Evolutionary conservation across 2,329 filamentous ascomycete species (phyloP), one percentile per base, ranked within the genome.

Genomic region (Alternaria incomplexa): DNA sequence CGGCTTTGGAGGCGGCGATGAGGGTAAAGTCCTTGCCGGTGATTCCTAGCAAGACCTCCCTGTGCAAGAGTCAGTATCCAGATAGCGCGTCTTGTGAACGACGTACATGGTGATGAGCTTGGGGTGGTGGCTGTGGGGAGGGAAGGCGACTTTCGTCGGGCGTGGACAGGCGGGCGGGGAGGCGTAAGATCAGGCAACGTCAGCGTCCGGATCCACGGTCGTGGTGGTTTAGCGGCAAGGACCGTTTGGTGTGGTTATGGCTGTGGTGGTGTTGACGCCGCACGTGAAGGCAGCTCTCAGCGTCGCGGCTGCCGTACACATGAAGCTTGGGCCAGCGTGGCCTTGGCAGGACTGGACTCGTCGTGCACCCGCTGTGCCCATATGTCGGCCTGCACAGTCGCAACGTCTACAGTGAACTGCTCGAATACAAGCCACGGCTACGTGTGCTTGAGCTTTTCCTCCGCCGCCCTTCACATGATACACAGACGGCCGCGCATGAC

Each of bases 21-120:
- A 99, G 90, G 85, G 94, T 96, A 83, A 97, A 99, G 88, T 99
- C 96, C 87, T 97, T 97, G 85, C 96, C 96, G 64, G 95, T 97
- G 82, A 99, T 97, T 78, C 96, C 96, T 74, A 99, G 88, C 80
- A 99, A 88, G 81, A 98, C 93, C 89, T 99, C 96, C 96, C 94
- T 98, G 63, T 9, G 46, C 15, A 12, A n/a, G n/a, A 23, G 61
- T 78, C 22, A 77, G 71, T 32, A 58, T 23, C 17, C 26, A 13
- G n/a, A 45, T 32, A n/a, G n/a, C 8, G n/a, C 32, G n/a, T 7
- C 46, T 9, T 22, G 17, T 28, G 9, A 13, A 46, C 17, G 47
- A 62, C 76, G 53, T 77, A 79, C 77, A 79, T 79, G 66, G 66
- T 77, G 75, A 68, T 61, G 55, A 58, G 55, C 56, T 70, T 56